Conservation (phyloP, 1,284 basidiomycete species). For the Apiotrichum akiyoshidainum region DNA sequence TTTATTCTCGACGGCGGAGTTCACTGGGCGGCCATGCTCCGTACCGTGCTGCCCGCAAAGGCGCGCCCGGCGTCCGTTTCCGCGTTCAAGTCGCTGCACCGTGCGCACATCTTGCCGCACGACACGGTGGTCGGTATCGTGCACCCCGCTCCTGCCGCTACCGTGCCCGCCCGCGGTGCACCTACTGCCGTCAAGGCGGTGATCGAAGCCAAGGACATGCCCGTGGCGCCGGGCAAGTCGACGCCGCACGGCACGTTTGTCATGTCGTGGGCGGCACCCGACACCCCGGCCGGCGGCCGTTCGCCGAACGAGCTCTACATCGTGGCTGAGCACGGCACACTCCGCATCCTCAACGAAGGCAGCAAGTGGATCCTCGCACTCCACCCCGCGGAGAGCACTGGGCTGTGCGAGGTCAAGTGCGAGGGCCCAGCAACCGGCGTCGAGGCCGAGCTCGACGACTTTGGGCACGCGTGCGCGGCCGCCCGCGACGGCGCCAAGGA, state of each 20-base stretch:
- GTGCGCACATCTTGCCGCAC: constrained; percentile 65
- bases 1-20: constrained; percentile 52
- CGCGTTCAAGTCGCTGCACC: constrained; percentile 64
- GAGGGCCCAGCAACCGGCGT: constrained; percentile 59
- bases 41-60: constrained; percentile 31
- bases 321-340: constrained; percentile 43
- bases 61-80: constrained; percentile 57
- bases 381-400: constrained; percentile 48
- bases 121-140: constrained; percentile 63
- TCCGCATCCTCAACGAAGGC: constrained; percentile 51
- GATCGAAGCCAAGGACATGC: constrained; percentile 20
- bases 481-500: constrained; percentile 36
- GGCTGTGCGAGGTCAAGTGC: constrained; percentile 53
- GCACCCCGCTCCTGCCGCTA: constrained; percentile 57
- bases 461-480: constrained; percentile 59
- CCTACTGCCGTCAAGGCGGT: constrained; percentile 11
- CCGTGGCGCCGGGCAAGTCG: constrained; percentile 32
- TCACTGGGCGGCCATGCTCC: constrained; percentile 40
- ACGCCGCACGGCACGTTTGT: constrained; percentile 37
- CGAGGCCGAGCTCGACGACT: constrained; percentile 60
- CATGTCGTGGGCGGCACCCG: constrained; percentile 38
- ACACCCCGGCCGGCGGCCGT: constrained; percentile 23
- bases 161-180: constrained; percentile 59
- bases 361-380: constrained; percentile 60
- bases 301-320: constrained; percentile 31